Percentiles rank a stretch among this genome's conserved stretches.
Conservation (phyloP, 345 rosid genomes). For the Excoecaria agallocha region DNA sequence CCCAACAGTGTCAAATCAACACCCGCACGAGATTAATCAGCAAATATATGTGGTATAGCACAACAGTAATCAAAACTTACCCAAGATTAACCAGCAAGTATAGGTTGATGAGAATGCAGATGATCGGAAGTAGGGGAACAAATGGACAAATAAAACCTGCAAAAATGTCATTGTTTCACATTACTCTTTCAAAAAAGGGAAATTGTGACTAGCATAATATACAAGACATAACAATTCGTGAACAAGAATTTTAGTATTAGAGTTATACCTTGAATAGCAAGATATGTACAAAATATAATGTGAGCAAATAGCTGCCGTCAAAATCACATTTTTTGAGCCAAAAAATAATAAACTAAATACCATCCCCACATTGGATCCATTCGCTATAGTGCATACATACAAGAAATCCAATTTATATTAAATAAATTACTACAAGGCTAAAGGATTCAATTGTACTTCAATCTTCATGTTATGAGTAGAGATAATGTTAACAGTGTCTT, state of each 20-base stretch:
- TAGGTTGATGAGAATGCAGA: conserved; percentile 79
- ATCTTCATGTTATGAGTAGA: too few relatives aligned
- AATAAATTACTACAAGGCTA: too few relatives aligned
- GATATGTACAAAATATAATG: neutral
- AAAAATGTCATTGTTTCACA: neutral
- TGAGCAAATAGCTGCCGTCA: neutral
- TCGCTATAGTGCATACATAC: too few relatives aligned
- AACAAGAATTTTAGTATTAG: neutral
- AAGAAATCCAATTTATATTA: too few relatives aligned
- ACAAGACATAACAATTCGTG: neutral
- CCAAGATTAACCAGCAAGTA: conserved; percentile 91
- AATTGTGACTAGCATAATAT: neutral
- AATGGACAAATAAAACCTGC: conserved; percentile 92
- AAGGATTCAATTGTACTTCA: too few relatives aligned
- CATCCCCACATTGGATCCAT: too few relatives aligned
- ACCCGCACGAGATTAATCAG: conserved; percentile 91
- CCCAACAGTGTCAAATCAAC: neutral
- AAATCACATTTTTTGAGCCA: neutral
- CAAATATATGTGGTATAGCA: conserved; percentile 41
- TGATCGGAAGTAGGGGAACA: conserved; percentile 86
- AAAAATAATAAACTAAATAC: neutral
- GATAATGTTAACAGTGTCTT: too few relatives aligned
- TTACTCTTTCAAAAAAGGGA: neutral
- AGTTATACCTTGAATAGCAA: neutral
- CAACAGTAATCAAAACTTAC: conserved; percentile 41